These are phyloP conservation scores for Olyra latifolia DNA, from an alignment of 176 grass and related monocot genomes.

Conservation along the genomic window DNA sequence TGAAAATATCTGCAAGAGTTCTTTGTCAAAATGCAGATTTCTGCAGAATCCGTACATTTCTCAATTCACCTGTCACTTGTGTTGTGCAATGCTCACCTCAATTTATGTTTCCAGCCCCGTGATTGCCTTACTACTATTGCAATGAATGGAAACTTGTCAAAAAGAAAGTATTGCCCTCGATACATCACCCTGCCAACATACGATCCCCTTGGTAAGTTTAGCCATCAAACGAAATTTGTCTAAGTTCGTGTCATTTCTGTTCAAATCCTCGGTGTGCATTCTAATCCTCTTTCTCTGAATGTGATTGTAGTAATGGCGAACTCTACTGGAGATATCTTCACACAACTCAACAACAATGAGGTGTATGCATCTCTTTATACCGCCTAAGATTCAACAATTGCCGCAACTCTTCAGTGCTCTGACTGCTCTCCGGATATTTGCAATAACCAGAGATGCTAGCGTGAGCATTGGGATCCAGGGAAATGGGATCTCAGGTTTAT, in stretches of 20 bases:
- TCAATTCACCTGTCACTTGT: neutral
- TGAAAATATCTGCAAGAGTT: neutral
- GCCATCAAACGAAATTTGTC: neutral
- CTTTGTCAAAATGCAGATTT: constrained; percentile 9
- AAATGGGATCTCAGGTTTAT: neutral
- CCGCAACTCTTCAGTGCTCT: neutral
- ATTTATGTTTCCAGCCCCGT: constrained; percentile 58
- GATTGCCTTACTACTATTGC: constrained; percentile 59
- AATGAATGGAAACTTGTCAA: neutral
- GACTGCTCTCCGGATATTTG: neutral
- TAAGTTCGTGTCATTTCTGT: neutral
- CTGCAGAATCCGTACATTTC: neutral
- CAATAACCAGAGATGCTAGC: neutral
- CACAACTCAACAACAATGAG: constrained; percentile 19
- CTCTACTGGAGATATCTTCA: constrained; percentile 37
- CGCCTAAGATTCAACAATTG: constrained; percentile 3
- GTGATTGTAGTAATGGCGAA: constrained; percentile 35
- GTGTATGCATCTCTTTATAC: constrained; percentile 18
- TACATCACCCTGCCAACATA: constrained; percentile 70
- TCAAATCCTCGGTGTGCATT: neutral
- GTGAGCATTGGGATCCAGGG: neutral
- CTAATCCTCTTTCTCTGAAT: constrained; percentile 14
- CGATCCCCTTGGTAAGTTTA: constrained; percentile 54
- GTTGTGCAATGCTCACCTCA: constrained; percentile 20
- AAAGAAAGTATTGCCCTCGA: constrained; percentile 49